phyloP scores from a whole-genome alignment of 83 land plant genomes.

The Thuja plicata region DNA sequence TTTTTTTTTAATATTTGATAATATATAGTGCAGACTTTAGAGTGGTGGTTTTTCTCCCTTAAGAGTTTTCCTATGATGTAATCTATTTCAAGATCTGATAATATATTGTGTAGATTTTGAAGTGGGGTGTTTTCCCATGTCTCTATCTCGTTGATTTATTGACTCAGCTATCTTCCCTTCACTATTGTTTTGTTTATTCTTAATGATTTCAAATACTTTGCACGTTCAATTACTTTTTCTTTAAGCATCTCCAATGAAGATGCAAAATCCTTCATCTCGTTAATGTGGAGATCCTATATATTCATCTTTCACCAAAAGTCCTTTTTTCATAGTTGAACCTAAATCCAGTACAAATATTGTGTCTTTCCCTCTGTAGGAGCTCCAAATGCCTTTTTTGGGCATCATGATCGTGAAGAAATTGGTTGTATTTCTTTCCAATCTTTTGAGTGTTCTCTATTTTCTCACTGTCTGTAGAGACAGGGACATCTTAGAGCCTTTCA shows the following conservation, averaged over 20 bases:
- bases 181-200: background rate
- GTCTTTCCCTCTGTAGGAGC: background rate
- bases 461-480: background rate
- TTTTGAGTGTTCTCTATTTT: background rate
- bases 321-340: background rate
- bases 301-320: background rate
- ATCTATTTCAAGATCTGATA: too few relatives aligned
- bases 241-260: background rate
- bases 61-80: too few relatives aligned
- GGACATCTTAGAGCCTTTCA: slow-evolving; percentile 15
- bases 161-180: too few relatives aligned
- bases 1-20: too few relatives aligned
- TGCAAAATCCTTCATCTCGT: background rate
- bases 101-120: too few relatives aligned
- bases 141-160: too few relatives aligned
- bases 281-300: background rate
- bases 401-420: background rate
- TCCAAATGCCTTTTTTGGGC: background rate
- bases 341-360: background rate
- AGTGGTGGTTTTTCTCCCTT: too few relatives aligned
- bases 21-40: too few relatives aligned
- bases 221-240: background rate
- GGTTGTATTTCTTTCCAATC: background rate
- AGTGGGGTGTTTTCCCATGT: too few relatives aligned
- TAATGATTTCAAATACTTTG: background rate